Base-by-base conservation (phyloP, 306 rosid genomes). In the Gynostemma pentaphyllum region DNA sequence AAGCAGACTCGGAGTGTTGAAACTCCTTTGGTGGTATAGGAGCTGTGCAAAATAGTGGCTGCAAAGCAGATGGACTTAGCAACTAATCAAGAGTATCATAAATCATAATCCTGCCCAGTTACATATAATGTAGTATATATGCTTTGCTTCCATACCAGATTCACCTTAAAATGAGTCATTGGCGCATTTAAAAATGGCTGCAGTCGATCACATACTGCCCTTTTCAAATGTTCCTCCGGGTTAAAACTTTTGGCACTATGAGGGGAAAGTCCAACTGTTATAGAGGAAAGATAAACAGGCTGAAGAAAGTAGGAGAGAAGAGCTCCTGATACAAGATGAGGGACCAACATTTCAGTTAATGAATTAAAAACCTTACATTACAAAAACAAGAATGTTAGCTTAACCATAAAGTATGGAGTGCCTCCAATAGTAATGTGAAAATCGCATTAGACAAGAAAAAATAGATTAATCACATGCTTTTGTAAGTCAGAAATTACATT, bases 291-390 rank as follows among this genome's bases (percentile, higher is more conserved):
- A 72, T 88, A 86, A 34, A 86, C 75, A 42, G 99, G 95, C 21
- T 74, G 87, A 60, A 92, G 85, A 82, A 86, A 82, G 68, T 82
- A 73, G 40, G 92, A 92, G 68, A 92, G 96, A 72, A 92, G 75
- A 45, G 96, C 92, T 74, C 98, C 98, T 88, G 95, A 72, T 74
- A 79, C 47, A 76, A 72, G 45, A 80, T 41, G 60, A 68, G 13
- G 30, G 22, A 72, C 7, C 5, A 39, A 13, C 66, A 44, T 37
- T 21, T 27, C 15, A 68, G 50, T 62, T 30, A 27, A 29, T 57
- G 46, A 16, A 34, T 0, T 18, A 34, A 24, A 44, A 21, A 9
- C 18, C 16, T 1, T 34, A 57, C 64, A 57, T 19, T 41, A 41
- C 45, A 41, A 12, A 41, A n/a, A 6, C 45, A 41, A 9, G 15